Conservation (phyloP, 768 basidiomycete genomes). For the Amanita pseudoporphyria region DNA sequence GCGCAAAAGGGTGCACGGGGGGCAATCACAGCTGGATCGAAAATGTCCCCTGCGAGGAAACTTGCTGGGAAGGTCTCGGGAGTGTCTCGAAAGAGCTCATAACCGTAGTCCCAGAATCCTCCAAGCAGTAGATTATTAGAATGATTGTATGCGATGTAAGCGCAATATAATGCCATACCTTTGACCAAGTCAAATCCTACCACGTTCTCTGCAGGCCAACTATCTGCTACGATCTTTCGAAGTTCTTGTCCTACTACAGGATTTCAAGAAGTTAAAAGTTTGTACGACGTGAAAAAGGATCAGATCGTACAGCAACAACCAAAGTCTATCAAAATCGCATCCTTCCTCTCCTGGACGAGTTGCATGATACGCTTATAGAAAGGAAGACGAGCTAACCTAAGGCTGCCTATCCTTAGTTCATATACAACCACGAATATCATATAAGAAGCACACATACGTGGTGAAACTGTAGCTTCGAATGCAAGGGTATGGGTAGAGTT, state of each 20-base stretch:
- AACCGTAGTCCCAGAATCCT: constrained; percentile 58
- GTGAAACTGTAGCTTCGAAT: constrained; percentile 26
- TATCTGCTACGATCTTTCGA: constrained; percentile 28
- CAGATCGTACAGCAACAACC: constrained; percentile 31
- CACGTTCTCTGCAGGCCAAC: constrained; percentile 27
- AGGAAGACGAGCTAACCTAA: neutral
- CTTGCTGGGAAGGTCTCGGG: constrained; percentile 41
- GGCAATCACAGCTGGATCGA: constrained; percentile 36
- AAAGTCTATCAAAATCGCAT: constrained; percentile 30
- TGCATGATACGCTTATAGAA: neutral
- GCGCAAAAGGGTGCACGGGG: constrained; percentile 10
- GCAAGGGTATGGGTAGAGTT: constrained; percentile 23
- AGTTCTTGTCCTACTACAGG: constrained; percentile 30
- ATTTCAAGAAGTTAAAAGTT: neutral
- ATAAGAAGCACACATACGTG: constrained; percentile 13
- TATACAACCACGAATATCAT: too few relatives aligned
- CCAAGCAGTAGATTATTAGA: neutral
- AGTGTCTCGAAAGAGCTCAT: constrained; percentile 46
- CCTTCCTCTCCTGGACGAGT: constrained; percentile 5
- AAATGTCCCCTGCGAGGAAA: constrained; percentile 47
- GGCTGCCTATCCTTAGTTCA: too few relatives aligned
- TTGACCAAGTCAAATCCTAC: constrained; percentile 27
- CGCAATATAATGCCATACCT: too few relatives aligned
- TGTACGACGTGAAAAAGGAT: neutral
- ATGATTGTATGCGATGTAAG: neutral